A percentile compares a stretch with the other conserved stretches of the same genome.
Evolutionary conservation across 2,329 filamentous ascomycete species (phyloP).

Genomic region (Trichoderma sp.): DNA sequence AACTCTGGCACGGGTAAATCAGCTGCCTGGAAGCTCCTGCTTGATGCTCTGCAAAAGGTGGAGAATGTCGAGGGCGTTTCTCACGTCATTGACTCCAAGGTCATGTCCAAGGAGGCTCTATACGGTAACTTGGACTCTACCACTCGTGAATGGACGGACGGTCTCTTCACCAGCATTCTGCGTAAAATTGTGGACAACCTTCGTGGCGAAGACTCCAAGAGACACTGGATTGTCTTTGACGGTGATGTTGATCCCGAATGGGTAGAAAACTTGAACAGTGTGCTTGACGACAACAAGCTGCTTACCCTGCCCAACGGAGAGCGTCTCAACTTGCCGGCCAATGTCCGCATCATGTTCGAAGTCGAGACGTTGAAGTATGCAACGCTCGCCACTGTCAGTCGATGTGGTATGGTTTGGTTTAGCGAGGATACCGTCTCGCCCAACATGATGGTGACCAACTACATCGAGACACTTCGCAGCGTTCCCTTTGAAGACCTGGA

Average conservation of each 20-base stretch:
- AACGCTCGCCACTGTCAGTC: constrained; percentile 96
- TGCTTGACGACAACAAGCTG: constrained; percentile 98
- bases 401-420: constrained; percentile 99
- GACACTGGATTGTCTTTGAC: constrained; percentile 99
- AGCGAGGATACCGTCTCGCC: constrained; percentile 96
- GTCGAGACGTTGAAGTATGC: constrained; percentile 98
- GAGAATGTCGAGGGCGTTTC: constrained; percentile 92
- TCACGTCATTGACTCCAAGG: constrained; percentile 98
- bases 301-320: constrained; percentile 97
- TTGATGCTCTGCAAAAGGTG: constrained; percentile 87
- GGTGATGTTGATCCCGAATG: constrained; percentile 99
- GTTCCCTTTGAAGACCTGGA: constrained; percentile 93
- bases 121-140: constrained; percentile 97
- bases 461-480: constrained; percentile 78
- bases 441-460: constrained; percentile 89
- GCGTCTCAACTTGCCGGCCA: constrained; percentile 88
- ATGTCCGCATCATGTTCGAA: constrained; percentile 99
- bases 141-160: constrained; percentile 98
- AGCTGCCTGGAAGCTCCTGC: constrained; percentile 86
- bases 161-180: constrained; percentile 95
- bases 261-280: constrained; percentile 99
- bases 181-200: constrained; percentile 99
- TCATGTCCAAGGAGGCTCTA: constrained; percentile 98
- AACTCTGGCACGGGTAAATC: constrained; percentile 98
- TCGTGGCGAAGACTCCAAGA: constrained; percentile 92